A percentile compares a stretch with the other conserved stretches of the same genome.
phyloP scores from a whole-genome alignment of 73 alveolate genomes.

The Paramecium biaurelia region DNA sequence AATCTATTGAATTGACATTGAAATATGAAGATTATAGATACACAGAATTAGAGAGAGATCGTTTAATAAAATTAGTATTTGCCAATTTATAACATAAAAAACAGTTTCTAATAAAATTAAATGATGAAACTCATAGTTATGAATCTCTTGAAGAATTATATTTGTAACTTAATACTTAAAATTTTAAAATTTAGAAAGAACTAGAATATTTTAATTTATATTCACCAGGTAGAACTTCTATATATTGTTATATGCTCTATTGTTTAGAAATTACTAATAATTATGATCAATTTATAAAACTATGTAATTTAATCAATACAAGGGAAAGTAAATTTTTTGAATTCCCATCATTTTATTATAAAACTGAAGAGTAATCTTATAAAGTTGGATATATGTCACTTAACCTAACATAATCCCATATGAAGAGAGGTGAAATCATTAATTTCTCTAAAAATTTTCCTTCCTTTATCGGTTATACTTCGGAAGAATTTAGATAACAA shows the following conservation, averaged over 20 bases:
- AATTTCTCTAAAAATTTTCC: not conserved
- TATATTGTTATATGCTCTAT: conserved; percentile 37
- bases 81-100: not conserved
- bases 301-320: not conserved
- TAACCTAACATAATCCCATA: not conserved
- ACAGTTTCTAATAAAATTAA: not conserved
- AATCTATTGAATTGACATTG: not conserved
- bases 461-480: not conserved
- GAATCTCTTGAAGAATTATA: not conserved
- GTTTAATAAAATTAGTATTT: not conserved
- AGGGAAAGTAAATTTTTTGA: conserved; percentile 39
- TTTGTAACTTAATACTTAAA: not conserved
- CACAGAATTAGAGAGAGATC: conserved; percentile 43
- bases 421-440: conserved; percentile 30
- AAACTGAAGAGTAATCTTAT: not conserved
- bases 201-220: not conserved
- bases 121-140: conserved; percentile 2
- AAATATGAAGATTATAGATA: conserved; percentile 36
- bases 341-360: not conserved
- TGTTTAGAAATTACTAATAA: conserved; percentile 29
- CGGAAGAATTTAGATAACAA: not conserved
- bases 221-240: not conserved
- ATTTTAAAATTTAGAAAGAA: not conserved
- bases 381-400: not conserved
- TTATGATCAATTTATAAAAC: conserved; percentile 13